phyloP scores from a whole-genome alignment of 257 asterid species.

The Salvia miltiorrhiza region DNA sequence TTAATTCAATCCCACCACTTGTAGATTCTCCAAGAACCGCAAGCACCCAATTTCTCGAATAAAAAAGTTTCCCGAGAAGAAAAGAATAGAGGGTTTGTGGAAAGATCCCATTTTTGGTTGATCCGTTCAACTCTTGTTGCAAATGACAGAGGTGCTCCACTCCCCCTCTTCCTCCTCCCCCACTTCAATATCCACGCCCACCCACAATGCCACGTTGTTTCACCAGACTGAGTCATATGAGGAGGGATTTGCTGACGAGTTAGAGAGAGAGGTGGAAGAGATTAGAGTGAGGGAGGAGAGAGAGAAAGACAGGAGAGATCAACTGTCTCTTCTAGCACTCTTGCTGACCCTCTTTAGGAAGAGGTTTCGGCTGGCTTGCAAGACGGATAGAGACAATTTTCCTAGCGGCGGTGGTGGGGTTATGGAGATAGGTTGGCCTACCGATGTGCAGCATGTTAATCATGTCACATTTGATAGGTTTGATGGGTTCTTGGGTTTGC shows the following conservation, averaged over 20 bases:
- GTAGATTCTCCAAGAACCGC: conserved; percentile 17
- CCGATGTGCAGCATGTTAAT: conserved; percentile 89
- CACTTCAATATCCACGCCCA: conserved; percentile 71
- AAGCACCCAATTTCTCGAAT: conserved; percentile 30
- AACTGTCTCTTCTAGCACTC: conserved; percentile 77
- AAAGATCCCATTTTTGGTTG: conserved; percentile 31
- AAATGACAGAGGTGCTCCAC: conserved; percentile 97
- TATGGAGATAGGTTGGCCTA: conserved; percentile 98
- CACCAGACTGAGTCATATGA: conserved; percentile 45
- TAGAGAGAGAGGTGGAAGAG: conserved; percentile 38
- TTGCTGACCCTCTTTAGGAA: conserved; percentile 75
- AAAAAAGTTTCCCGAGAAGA: conserved; percentile 11
- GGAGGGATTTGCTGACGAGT: conserved; percentile 25
- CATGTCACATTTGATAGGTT: conserved; percentile 98
- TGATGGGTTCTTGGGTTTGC: conserved; percentile 96
- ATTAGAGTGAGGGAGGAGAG: conserved; percentile 48
- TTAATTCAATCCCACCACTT: conserved; percentile 17
- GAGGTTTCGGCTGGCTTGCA: conserved; percentile 81
- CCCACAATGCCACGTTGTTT: conserved; percentile 66
- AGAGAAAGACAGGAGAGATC: conserved; percentile 66
- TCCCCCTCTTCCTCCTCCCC: conserved; percentile 81
- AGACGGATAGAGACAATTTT: conserved; percentile 51
- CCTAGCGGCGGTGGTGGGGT: conserved; percentile 36
- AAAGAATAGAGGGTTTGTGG: not conserved
- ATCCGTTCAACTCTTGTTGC: conserved; percentile 35